These are phyloP conservation scores for Colletotrichum coccodes DNA, from an alignment of 2,329 filamentous ascomycete genomes.

Conservation along the genomic window DNA sequence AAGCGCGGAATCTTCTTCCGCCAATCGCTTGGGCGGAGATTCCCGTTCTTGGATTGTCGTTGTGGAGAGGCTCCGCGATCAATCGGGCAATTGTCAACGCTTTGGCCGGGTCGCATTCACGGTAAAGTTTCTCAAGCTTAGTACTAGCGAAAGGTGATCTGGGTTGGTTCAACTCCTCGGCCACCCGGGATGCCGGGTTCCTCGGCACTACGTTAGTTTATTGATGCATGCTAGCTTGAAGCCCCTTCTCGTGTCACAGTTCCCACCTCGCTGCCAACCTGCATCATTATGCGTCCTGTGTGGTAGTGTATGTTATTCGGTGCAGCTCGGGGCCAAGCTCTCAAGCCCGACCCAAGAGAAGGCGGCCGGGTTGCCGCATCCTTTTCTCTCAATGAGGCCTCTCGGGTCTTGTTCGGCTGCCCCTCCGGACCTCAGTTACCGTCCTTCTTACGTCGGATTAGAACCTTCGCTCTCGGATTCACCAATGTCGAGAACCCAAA, in stretches of 20 bases:
- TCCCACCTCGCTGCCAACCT: background rate
- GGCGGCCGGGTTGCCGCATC: background rate
- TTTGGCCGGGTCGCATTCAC: background rate
- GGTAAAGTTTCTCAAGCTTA: background rate
- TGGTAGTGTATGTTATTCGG: no score
- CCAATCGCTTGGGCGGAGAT: constrained; percentile 15
- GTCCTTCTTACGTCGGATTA: background rate
- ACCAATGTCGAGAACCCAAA: constrained; percentile 20
- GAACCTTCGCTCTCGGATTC: background rate
- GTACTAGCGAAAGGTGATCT: background rate
- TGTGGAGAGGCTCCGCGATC: background rate
- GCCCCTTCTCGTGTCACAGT: background rate
- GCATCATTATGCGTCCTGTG: no score
- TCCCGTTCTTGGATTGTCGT: constrained; percentile 8
- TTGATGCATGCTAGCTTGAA: background rate
- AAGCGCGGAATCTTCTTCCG: constrained; percentile 11
- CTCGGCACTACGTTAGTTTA: background rate
- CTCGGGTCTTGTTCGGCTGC: no score
- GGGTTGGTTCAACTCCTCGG: no score
- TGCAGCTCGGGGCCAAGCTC: no score
- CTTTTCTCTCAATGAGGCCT: no score
- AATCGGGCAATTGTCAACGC: background rate
- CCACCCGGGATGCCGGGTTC: background rate
- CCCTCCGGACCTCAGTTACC: background rate
- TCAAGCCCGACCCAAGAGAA: background rate